Evolutionary conservation across 1,284 basidiomycete genomes (phyloP), one percentile per base, ranked within the genome.

Genomic region (Naganishia cerealis): DNA sequence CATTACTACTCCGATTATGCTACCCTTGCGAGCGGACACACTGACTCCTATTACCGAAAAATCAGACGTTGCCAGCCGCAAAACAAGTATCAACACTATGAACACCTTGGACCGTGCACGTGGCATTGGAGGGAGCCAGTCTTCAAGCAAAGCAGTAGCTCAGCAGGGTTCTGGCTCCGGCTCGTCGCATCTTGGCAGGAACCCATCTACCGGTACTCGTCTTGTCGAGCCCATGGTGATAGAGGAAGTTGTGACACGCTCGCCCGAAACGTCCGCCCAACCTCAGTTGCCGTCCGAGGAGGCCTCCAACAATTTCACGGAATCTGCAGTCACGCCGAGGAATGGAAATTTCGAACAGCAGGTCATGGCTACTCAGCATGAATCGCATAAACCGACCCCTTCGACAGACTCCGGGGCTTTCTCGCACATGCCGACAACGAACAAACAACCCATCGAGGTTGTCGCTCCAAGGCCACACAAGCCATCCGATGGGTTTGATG

Each of bases 41-140:
- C 75, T 86, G 36, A 82, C 84, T 7, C 84, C 84, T 18, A 85
- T 86, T 65, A 83, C 82, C 18, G 85, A 85, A 72, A 75, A 77
- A 57, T 84, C 76, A 5, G 75, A 75, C 57, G 66, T 75, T 24
- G 75, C 76, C 3, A 75, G 70, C 67, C 70, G 77, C 40, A 67
- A 72, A 55, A 76, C 75, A 40, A 76, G 75, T 57, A 75, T 74
- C 18, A 48, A 67, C 29, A 77, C 76, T 0, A 43, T 70, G 63
- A 57, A 55, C 12, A 50, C 68, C n/a, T 36, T 63, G 18, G 68
- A 69, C 16, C 62, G 62, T 15, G 29, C 54, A 39, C 43, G 57
- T 10, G 65, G 52, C 16, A 43, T 54, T 21, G 65, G 67, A 13
- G 67, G 57, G 7, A 70, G 68, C 38, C 57, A 66, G 21, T 56